These are phyloP conservation scores for Globisporangium megalacanthum DNA, from an alignment of 352 stramenopile genomes.

Conservation along the genomic window DNA sequence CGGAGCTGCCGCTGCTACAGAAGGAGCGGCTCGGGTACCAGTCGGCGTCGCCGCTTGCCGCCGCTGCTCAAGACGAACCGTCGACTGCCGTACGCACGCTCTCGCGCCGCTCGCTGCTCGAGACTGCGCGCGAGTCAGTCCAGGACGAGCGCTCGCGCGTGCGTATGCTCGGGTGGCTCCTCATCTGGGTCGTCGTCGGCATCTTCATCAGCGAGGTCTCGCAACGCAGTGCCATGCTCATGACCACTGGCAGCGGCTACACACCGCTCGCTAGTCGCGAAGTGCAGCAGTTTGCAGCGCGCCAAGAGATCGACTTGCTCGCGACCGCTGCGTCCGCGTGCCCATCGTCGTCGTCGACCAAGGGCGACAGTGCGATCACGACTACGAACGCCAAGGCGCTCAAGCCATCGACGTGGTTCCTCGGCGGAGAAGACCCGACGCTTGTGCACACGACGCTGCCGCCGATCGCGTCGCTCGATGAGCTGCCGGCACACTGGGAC, in stretches of 20 bases:
- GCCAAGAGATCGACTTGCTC: conserved; percentile 48
- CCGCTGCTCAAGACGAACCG: not conserved
- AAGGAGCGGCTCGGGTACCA: conserved; percentile 5
- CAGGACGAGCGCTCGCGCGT: conserved; percentile 31
- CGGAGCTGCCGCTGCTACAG: conserved; percentile 21
- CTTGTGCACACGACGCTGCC: conserved; percentile 40
- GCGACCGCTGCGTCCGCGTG: conserved; percentile 28
- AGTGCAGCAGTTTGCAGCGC: conserved; percentile 40
- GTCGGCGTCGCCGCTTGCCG: not conserved
- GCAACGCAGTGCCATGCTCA: conserved; percentile 11
- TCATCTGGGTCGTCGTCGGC: conserved; percentile 50
- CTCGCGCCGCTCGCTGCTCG: conserved; percentile 2
- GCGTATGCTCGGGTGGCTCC: conserved; percentile 30
- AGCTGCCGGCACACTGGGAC: conserved; percentile 69
- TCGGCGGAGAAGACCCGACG: conserved; percentile 56
- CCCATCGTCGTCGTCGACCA: conserved; percentile 3
- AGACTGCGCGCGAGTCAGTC: conserved; percentile 15
- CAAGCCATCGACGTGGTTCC: conserved; percentile 57
- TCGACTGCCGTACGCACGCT: not conserved
- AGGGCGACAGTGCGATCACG: conserved; percentile 4
- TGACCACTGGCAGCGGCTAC: not conserved
- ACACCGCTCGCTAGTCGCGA: conserved; percentile 18
- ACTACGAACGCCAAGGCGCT: conserved; percentile 28
- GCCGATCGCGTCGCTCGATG: conserved; percentile 37
- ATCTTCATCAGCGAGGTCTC: conserved; percentile 30